phyloP scores from a whole-genome alignment of 768 basidiomycete species.

The Suillus spraguei region DNA sequence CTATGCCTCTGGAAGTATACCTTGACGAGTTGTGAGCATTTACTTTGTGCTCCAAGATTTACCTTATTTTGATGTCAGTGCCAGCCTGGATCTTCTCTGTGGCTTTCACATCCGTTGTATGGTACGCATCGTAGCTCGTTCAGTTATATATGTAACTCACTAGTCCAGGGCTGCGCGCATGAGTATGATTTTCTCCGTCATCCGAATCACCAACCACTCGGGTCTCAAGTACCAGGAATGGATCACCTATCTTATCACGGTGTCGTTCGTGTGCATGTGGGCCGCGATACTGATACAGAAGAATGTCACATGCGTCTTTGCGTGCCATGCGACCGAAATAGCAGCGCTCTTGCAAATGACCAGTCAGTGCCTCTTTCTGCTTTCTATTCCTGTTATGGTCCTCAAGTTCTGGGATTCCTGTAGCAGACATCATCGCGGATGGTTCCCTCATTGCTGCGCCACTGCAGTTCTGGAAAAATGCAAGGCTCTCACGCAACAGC shows the following conservation, averaged over 20 bases:
- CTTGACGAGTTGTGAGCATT: neutral
- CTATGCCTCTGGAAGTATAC: neutral
- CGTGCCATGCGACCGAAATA: neutral
- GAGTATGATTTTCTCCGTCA: slow-evolving; percentile 11
- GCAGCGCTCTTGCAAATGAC: slow-evolving; percentile 3
- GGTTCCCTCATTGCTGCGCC: neutral
- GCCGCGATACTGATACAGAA: neutral
- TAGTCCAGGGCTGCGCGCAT: slow-evolving; percentile 10
- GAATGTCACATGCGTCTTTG: neutral
- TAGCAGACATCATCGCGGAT: slow-evolving; percentile 7
- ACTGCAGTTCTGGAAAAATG: neutral
- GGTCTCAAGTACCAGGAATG: neutral
- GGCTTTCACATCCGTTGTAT: neutral
- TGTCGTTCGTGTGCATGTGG: slow-evolving; percentile 9
- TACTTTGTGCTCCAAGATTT: neutral
- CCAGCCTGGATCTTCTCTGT: neutral
- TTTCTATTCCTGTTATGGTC: neutral
- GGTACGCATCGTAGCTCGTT: neutral
- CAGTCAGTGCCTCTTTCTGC: neutral
- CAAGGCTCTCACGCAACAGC: neutral
- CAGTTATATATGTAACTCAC: neutral
- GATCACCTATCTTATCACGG: slow-evolving; percentile 3
- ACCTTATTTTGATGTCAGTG: neutral
- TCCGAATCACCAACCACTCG: neutral
- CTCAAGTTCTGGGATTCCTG: neutral